Evolutionary conservation across 2,329 filamentous ascomycete species (phyloP).

Genomic region (Beauveria bassiana): DNA sequence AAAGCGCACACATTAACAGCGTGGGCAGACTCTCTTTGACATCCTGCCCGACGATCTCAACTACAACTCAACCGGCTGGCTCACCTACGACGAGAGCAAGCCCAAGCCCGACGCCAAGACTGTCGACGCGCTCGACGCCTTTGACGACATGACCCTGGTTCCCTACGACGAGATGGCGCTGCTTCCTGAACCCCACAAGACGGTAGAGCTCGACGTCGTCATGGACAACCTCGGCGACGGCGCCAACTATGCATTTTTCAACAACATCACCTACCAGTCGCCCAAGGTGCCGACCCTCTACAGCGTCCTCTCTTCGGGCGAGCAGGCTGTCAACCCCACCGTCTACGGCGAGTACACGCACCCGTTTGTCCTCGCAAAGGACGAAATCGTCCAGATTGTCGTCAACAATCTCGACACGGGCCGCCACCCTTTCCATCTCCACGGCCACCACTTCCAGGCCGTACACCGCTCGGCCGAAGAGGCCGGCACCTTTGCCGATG

Average conservation of each 20-base stretch:
- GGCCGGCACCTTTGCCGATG: slow-evolving; percentile 45
- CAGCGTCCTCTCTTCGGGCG: slow-evolving; percentile 58
- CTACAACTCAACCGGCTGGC: slow-evolving; percentile 59
- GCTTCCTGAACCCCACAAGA: slow-evolving; percentile 53
- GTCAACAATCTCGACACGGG: slow-evolving; percentile 69
- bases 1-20: slow-evolving; percentile 18
- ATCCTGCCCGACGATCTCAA: slow-evolving; percentile 58
- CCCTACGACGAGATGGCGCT: slow-evolving; percentile 59
- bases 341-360: slow-evolving; percentile 63
- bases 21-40: slow-evolving; percentile 59
- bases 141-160: slow-evolving; percentile 66
- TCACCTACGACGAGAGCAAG: slow-evolving; percentile 46
- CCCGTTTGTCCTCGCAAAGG: slow-evolving; percentile 58
- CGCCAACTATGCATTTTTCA: slow-evolving; percentile 57
- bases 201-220: slow-evolving; percentile 55
- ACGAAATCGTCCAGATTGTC: slow-evolving; percentile 62
- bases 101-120: slow-evolving; percentile 39
- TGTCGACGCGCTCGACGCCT: slow-evolving; percentile 52
- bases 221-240: slow-evolving; percentile 56
- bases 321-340: slow-evolving; percentile 47
- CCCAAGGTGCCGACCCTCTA: slow-evolving; percentile 78
- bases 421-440: slow-evolving; percentile 70
- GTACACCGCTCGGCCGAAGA: slow-evolving; percentile 53
- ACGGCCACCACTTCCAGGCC: slow-evolving; percentile 68
- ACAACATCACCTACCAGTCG: slow-evolving; percentile 65